Conservation (phyloP, 2,329 filamentous ascomycete genomes). For the Xenoacremonium recifei region DNA sequence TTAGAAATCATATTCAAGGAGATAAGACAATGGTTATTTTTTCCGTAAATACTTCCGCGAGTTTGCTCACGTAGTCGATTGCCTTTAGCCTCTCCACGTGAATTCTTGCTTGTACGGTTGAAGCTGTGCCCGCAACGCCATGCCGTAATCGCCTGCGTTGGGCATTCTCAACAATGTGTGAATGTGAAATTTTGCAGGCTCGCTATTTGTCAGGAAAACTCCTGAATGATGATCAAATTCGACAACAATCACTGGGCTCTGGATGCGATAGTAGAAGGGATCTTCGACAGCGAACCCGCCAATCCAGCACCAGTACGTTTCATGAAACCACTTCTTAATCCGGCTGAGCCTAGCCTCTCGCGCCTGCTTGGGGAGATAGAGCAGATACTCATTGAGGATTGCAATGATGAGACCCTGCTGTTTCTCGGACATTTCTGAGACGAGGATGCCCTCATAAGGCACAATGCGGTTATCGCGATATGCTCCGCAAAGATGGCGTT, state of each 20-base stretch:
- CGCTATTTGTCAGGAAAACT: not conserved
- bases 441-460: conserved; percentile 67
- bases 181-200: not conserved
- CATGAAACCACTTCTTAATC: conserved; percentile 54
- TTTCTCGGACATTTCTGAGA: conserved; percentile 43
- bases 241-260: conserved; percentile 70
- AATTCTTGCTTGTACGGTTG: not conserved
- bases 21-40: no score
- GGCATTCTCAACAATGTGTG: not conserved
- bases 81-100: no score
- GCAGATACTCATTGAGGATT: conserved; percentile 63
- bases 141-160: not conserved
- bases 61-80: no score
- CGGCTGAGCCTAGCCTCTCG: conserved; percentile 54
- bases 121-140: not conserved
- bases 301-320: conserved; percentile 81
- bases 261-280: conserved; percentile 75
- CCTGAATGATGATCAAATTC: conserved; percentile 72
- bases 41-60: no score
- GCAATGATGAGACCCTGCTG: conserved; percentile 55
- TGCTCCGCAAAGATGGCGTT: conserved; percentile 74
- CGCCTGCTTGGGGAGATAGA: conserved; percentile 62
- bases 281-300: conserved; percentile 65
- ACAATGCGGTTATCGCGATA: conserved; percentile 77
- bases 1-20: no score